These are phyloP conservation scores for Dioszegia hungarica DNA, from an alignment of 768 basidiomycete species.

Conservation along the genomic window DNA sequence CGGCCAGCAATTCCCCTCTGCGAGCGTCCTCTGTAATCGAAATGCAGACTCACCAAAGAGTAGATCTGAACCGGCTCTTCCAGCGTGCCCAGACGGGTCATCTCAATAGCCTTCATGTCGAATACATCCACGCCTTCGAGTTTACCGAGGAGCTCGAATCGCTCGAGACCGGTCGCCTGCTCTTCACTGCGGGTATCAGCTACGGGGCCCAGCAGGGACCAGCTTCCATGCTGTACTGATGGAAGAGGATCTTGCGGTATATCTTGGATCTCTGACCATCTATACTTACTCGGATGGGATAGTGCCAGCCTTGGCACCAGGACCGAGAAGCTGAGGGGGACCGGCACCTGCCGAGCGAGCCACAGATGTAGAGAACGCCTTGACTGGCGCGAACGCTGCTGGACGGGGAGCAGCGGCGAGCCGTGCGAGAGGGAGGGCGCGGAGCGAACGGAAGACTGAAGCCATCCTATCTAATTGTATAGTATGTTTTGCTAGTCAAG, in stretches of 20 bases:
- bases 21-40: too few relatives aligned
- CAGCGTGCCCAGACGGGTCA: conserved; percentile 80
- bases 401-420: conserved; percentile 10
- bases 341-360: conserved; percentile 25
- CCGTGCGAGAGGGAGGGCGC: conserved; percentile 13
- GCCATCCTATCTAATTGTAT: conserved; percentile 23
- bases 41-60: conserved; percentile 79
- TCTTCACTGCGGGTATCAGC: conserved; percentile 53
- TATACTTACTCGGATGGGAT: conserved; percentile 47
- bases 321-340: conserved; percentile 45
- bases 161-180: conserved; percentile 94
- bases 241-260: too few relatives aligned
- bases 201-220: background rate
- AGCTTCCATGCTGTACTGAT: background rate
- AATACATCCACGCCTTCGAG: conserved; percentile 84
- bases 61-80: conserved; percentile 80
- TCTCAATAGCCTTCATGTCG: conserved; percentile 76
- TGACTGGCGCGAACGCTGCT: conserved; percentile 5
- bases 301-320: conserved; percentile 43
- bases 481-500: background rate
- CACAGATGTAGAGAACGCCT: conserved; percentile 35
- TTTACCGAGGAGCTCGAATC: conserved; percentile 84
- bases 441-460: conserved; percentile 28
- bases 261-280: too few relatives aligned
- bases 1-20: background rate